phyloP scores from a whole-genome alignment of 192 early-diverging fungal species.

The Linnemannia elongata region DNA sequence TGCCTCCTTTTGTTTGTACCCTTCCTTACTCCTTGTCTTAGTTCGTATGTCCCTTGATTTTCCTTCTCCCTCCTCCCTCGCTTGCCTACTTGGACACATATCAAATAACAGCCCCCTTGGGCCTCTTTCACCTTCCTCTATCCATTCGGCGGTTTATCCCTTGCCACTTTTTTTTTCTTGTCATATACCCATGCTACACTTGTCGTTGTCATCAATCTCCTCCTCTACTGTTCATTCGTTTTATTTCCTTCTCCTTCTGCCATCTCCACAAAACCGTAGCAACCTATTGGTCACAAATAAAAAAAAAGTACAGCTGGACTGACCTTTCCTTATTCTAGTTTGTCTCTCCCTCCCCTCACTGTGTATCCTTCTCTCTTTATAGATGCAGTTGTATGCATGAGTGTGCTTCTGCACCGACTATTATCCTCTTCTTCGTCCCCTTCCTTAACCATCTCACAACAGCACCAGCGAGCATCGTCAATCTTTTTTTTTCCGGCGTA shows the following conservation, averaged over 20 bases:
- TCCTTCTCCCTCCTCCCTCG: neutral
- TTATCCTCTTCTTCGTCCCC: neutral
- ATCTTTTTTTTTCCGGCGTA: neutral
- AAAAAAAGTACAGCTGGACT: constrained; percentile 38
- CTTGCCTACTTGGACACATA: neutral
- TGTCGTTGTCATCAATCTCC: neutral
- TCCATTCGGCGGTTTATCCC: neutral
- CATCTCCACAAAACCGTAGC: neutral
- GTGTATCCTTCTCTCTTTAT: neutral
- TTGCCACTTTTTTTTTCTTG: neutral
- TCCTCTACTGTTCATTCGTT: neutral
- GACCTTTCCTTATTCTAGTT: constrained; percentile 14
- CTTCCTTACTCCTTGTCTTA: neutral
- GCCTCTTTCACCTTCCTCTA: neutral
- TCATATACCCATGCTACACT: neutral
- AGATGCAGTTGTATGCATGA: neutral
- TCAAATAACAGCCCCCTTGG: neutral
- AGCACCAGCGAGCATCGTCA: neutral
- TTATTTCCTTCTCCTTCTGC: neutral
- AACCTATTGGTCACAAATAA: neutral
- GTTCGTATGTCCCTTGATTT: neutral
- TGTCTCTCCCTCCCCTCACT: neutral
- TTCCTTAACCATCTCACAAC: neutral
- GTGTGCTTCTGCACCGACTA: neutral
- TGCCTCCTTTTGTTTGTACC: neutral